These are phyloP conservation scores for Allantophomopsis lycopodina DNA, from an alignment of 2,329 filamentous ascomycete genomes.

Conservation along the genomic window DNA sequence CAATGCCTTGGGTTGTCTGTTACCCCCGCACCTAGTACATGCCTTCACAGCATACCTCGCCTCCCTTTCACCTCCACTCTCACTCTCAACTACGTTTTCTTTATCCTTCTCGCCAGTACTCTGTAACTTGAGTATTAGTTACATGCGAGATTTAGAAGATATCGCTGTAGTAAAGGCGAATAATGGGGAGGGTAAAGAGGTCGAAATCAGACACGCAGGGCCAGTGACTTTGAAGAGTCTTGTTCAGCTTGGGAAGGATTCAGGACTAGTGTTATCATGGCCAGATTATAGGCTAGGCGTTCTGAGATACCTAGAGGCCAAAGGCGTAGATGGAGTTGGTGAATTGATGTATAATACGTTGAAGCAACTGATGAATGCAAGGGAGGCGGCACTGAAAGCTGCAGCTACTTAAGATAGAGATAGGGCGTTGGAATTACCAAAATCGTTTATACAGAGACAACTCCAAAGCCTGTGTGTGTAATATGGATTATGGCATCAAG, in stretches of 20 bases:
- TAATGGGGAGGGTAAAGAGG: slow-evolving; percentile 15
- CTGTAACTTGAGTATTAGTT: slow-evolving; percentile 38
- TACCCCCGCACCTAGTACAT: slow-evolving; percentile 26
- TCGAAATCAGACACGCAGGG: slow-evolving; percentile 41
- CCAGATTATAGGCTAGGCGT: slow-evolving; percentile 64
- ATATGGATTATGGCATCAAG: too few relatives aligned
- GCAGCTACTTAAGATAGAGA: background rate
- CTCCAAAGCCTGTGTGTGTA: too few relatives aligned
- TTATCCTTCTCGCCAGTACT: slow-evolving; percentile 45
- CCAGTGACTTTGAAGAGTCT: slow-evolving; percentile 60
- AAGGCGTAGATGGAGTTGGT: slow-evolving; percentile 51
- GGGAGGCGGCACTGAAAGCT: slow-evolving; percentile 17
- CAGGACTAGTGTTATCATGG: slow-evolving; percentile 56
- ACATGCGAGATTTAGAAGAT: slow-evolving; percentile 43
- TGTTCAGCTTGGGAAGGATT: slow-evolving; percentile 43
- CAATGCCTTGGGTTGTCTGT: slow-evolving; percentile 40
- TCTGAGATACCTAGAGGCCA: slow-evolving; percentile 49
- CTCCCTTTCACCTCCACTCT: slow-evolving; percentile 29
- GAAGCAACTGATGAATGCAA: slow-evolving; percentile 48
- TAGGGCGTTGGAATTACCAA: background rate
- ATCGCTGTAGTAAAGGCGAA: slow-evolving; percentile 31
- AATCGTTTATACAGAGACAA: too few relatives aligned
- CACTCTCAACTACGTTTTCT: slow-evolving; percentile 36
- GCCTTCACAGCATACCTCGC: slow-evolving; percentile 33
- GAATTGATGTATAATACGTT: slow-evolving; percentile 71